phyloP scores from a whole-genome alignment of 1,139 yeast species.

The Sugiyamaella grinbergsii region DNA sequence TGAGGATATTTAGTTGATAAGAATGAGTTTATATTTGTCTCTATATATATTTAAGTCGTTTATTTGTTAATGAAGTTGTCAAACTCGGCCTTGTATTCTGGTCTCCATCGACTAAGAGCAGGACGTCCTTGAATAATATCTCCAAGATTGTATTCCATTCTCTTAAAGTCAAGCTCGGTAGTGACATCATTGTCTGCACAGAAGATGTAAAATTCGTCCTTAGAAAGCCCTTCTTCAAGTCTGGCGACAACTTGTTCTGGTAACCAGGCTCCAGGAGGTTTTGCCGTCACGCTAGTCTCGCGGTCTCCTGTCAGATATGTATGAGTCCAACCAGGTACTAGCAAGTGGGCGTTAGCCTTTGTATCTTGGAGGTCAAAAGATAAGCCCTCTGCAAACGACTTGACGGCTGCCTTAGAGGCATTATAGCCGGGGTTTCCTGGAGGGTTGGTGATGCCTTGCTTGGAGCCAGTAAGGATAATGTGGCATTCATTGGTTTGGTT shows the following conservation, averaged over 20 bases:
- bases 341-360: constrained; percentile 32
- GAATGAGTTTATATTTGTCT: too few species aligned
- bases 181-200: constrained; percentile 38
- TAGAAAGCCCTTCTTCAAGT: constrained; percentile 29
- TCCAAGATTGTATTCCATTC: constrained; percentile 34
- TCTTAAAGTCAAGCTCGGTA: constrained; percentile 31
- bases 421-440: constrained; percentile 40
- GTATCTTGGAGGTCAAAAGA: constrained; percentile 32
- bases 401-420: constrained; percentile 39
- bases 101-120: constrained; percentile 37
- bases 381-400: constrained; percentile 36
- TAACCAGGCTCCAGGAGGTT: constrained; percentile 39
- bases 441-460: constrained; percentile 40
- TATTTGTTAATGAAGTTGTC: constrained; percentile 18
- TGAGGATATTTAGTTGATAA: background rate
- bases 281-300: constrained; percentile 24
- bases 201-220: constrained; percentile 34
- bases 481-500: constrained; percentile 27
- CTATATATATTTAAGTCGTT: background rate
- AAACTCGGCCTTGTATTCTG: constrained; percentile 32
- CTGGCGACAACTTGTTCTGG: constrained; percentile 37
- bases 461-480: constrained; percentile 36
- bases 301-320: constrained; percentile 34
- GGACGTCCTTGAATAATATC: constrained; percentile 32
- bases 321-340: constrained; percentile 40